A percentile compares a stretch with the other conserved stretches of the same genome.
Evolutionary conservation across 225 moss, liverwort and hornwort species (phyloP).

Genomic region (Ulota crispa): DNA sequence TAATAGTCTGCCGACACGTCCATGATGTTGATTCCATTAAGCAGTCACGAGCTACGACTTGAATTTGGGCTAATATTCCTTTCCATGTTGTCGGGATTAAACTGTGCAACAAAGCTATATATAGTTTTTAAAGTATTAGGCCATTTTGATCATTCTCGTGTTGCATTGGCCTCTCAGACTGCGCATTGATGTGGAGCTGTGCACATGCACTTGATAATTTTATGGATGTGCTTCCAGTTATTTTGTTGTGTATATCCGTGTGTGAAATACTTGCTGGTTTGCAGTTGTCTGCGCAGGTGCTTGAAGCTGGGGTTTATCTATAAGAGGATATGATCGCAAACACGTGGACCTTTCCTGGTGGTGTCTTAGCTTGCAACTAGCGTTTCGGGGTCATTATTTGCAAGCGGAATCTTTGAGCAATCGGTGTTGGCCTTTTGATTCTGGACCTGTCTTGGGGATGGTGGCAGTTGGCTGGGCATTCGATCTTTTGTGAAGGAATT

Average conservation of each 20-base stretch:
- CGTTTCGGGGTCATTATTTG: background rate
- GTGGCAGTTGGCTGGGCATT: constrained; percentile 18
- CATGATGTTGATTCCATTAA: background rate
- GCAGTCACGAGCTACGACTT: background rate
- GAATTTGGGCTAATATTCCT: background rate
- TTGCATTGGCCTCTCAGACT: constrained; percentile 6
- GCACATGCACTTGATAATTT: background rate
- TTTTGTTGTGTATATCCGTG: background rate
- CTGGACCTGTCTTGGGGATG: constrained; percentile 14
- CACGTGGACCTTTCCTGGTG: background rate
- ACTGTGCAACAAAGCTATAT: background rate
- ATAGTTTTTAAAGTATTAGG: constrained; percentile 1
- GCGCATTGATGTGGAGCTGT: background rate
- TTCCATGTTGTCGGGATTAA: background rate
- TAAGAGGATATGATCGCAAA: constrained; percentile 15
- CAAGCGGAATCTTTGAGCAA: background rate
- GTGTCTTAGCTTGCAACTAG: constrained; percentile 9
- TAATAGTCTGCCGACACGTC: constrained; percentile 10
- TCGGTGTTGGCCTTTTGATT: background rate
- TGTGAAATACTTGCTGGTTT: constrained; percentile 17
- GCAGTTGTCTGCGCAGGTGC: constrained; percentile 16
- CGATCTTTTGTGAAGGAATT: constrained; percentile 12
- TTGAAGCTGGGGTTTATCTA: constrained; percentile 20
- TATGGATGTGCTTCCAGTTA: background rate
- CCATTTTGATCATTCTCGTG: background rate